Percentiles rank a stretch among this genome's conserved stretches.
These are phyloP conservation scores for Kodamaea kaohsiungensis DNA, from an alignment of 805 yeast species.

Conservation along the genomic window DNA sequence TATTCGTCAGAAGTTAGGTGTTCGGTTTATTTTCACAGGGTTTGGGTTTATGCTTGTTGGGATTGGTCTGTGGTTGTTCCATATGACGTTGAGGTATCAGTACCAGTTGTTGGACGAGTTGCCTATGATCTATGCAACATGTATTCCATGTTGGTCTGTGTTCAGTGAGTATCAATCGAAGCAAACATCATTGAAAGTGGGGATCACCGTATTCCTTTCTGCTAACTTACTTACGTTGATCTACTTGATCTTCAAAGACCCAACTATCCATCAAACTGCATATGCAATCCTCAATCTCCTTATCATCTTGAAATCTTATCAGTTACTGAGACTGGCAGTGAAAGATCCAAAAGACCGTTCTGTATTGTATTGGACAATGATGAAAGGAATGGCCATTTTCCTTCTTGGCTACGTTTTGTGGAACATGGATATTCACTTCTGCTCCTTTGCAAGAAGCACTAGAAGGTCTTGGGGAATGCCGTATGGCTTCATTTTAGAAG, in stretches of 20 bases:
- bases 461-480: conserved; percentile 79
- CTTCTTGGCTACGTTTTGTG: conserved; percentile 77
- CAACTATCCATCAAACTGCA: conserved; percentile 85
- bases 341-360: conserved; percentile 45
- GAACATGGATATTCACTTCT: conserved; percentile 86
- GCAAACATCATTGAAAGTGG: conserved; percentile 45
- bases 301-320: conserved; percentile 62
- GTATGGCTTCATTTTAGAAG: conserved; percentile 80
- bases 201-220: conserved; percentile 47
- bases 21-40: conserved; percentile 68
- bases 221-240: conserved; percentile 66
- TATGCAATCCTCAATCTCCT: conserved; percentile 78
- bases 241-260: conserved; percentile 74
- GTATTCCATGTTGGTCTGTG: conserved; percentile 88
- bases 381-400: conserved; percentile 62
- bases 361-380: conserved; percentile 57
- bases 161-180: conserved; percentile 57
- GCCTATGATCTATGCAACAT: conserved; percentile 98
- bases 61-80: conserved; percentile 91
- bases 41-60: conserved; percentile 89
- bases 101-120: conserved; percentile 91
- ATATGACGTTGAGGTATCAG: conserved; percentile 89
- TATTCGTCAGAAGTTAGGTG: conserved; percentile 59
- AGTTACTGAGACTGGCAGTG: conserved; percentile 54
- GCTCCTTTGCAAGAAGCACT: conserved; percentile 54